A percentile compares a stretch with the other conserved stretches of the same genome.
These are phyloP conservation scores for Cadophora sp. DNA, from an alignment of 2,329 filamentous ascomycete genomes.

Conservation along the genomic window DNA sequence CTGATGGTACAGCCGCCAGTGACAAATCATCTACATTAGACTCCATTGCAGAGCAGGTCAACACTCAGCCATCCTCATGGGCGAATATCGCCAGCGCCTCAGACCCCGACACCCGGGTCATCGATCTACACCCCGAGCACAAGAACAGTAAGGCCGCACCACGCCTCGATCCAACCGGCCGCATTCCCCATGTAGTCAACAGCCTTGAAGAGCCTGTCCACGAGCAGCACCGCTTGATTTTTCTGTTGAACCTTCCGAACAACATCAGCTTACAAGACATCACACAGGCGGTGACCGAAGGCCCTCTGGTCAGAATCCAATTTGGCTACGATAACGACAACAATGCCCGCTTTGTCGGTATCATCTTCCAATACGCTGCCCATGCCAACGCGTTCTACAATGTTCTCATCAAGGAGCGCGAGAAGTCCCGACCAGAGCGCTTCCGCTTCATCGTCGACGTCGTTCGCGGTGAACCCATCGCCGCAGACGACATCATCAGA, in stretches of 20 bases:
- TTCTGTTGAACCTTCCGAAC: constrained; percentile 40
- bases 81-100: constrained; percentile 38
- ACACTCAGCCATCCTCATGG: constrained; percentile 35
- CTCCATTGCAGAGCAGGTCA: not conserved
- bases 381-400: constrained; percentile 37
- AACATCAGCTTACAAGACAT: constrained; percentile 37
- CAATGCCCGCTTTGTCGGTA: constrained; percentile 33
- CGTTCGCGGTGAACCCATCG: constrained; percentile 35
- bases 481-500: constrained; percentile 34
- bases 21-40: not conserved
- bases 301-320: constrained; percentile 38
- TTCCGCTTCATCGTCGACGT: constrained; percentile 40
- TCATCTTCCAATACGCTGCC: constrained; percentile 40
- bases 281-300: constrained; percentile 40
- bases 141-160: constrained; percentile 2
- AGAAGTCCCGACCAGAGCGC: constrained; percentile 27
- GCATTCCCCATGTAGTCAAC: constrained; percentile 27
- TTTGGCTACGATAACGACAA: constrained; percentile 38
- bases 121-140: constrained; percentile 32
- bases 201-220: constrained; percentile 25
- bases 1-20: not conserved
- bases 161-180: constrained; percentile 28
- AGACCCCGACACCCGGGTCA: constrained; percentile 23
- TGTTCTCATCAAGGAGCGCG: constrained; percentile 32
- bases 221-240: constrained; percentile 38